These are phyloP conservation scores for Escallonia rubra DNA, from an alignment of 129 eudicot species.

Conservation along the genomic window DNA sequence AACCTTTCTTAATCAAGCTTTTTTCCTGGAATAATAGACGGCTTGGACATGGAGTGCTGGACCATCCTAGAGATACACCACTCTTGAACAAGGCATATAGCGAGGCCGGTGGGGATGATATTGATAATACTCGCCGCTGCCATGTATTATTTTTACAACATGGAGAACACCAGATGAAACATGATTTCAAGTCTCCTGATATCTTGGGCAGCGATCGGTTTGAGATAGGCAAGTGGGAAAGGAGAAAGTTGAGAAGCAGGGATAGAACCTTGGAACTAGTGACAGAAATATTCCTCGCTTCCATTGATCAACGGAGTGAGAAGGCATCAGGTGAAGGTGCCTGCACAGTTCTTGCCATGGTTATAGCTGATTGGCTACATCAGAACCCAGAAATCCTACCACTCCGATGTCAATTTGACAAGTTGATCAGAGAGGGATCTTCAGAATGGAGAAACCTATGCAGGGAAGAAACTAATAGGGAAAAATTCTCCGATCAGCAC, in stretches of 20 bases:
- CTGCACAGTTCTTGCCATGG: constrained; percentile 52
- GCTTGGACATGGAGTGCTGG: constrained; percentile 10
- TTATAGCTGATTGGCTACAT: constrained; percentile 57
- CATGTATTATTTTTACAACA: constrained; percentile 28
- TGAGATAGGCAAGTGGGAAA: constrained; percentile 57
- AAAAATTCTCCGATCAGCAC: constrained; percentile 47
- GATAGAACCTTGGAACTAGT: constrained; percentile 47
- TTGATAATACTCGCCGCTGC: constrained; percentile 42
- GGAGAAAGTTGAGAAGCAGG: constrained; percentile 38
- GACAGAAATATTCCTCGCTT: constrained; percentile 53
- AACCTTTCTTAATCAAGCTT: constrained; percentile 28
- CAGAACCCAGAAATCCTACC: constrained; percentile 37
- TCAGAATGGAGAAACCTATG: constrained; percentile 50
- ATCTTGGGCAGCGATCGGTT: constrained; percentile 39
- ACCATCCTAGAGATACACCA: constrained; percentile 34
- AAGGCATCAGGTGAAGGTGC: constrained; percentile 70
- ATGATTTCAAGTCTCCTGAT: constrained; percentile 10
- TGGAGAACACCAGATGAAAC: constrained; percentile 8
- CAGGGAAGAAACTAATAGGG: constrained; percentile 32
- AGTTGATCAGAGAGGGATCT: constrained; percentile 49
- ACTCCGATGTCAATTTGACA: constrained; percentile 45
- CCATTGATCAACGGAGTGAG: constrained; percentile 68
- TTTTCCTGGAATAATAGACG: constrained; percentile 42
- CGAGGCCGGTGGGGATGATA: constrained; percentile 48
- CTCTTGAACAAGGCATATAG: constrained; percentile 40